Evolutionary conservation across 768 basidiomycete species (phyloP).

Genomic region (Trametes cingulata): DNA sequence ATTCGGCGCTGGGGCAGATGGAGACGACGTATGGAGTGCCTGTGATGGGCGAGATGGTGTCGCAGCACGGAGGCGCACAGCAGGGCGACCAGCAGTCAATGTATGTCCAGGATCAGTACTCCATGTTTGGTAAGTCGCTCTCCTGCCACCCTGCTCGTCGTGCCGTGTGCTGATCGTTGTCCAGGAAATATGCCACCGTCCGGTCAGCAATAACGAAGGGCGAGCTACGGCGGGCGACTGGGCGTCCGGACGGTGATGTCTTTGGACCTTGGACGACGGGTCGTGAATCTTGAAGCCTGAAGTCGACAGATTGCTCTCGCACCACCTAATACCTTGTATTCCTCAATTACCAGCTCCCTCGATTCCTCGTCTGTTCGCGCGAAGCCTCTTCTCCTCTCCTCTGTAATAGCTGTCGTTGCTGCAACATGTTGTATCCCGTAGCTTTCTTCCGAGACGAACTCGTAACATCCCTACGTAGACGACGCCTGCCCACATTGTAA

Average conservation of each 20-base stretch:
- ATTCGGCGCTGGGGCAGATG: conserved; percentile 35
- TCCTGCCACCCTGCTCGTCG: background rate
- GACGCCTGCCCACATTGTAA: conserved; percentile 7
- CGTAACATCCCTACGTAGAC: conserved; percentile 6
- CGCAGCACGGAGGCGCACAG: conserved; percentile 11
- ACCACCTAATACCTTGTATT: conserved; percentile 1
- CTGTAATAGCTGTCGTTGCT: conserved; percentile 21
- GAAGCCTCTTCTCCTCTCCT: background rate
- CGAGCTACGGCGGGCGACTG: background rate
- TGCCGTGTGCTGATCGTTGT: background rate
- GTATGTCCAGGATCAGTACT: conserved; percentile 31
- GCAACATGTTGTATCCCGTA: conserved; percentile 26
- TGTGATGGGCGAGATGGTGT: conserved; percentile 27
- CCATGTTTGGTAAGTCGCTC: conserved; percentile 29
- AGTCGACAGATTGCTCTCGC: background rate
- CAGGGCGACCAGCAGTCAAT: conserved; percentile 23
- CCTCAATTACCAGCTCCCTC: background rate
- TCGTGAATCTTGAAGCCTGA: background rate
- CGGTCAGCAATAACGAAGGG: conserved; percentile 12
- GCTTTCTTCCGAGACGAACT: conserved; percentile 12
- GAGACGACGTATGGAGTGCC: conserved; percentile 33
- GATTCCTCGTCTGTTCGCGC: background rate
- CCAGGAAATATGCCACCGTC: conserved; percentile 23
- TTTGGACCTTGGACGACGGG: conserved; percentile 10
- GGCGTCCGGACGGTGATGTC: background rate